These are phyloP conservation scores for Fagus crenata DNA, from an alignment of 306 rosid genomes.

Conservation along the genomic window DNA sequence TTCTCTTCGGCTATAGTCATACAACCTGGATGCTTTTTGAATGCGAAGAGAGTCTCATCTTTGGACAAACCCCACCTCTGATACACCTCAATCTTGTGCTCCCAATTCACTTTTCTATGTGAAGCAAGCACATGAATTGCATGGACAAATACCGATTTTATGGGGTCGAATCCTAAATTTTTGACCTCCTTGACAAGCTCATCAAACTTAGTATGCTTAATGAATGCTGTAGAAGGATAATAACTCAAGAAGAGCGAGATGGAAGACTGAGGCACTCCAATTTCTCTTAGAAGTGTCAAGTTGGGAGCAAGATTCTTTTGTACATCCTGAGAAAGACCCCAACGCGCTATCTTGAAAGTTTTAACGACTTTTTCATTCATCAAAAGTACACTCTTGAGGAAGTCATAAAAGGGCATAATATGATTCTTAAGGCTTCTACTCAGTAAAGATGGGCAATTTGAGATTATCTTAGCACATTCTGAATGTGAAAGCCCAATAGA, in stretches of 20 bases:
- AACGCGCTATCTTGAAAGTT: neutral
- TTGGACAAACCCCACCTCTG: constrained; percentile 41
- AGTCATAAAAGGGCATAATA: constrained; percentile 33
- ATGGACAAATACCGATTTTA: constrained; percentile 7
- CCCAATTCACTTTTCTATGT: constrained; percentile 12
- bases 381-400: constrained; percentile 26
- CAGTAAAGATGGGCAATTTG: neutral
- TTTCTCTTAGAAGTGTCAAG: constrained; percentile 30
- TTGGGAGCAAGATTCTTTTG: constrained; percentile 10
- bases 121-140: constrained; percentile 23
- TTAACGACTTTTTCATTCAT: constrained; percentile 3
- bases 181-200: constrained; percentile 20
- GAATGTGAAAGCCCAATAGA: constrained; percentile 40
- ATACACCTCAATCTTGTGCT: constrained; percentile 20
- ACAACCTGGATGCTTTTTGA: constrained; percentile 32
- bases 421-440: constrained; percentile 28
- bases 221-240: neutral
- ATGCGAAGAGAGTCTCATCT: constrained; percentile 29
- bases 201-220: constrained; percentile 1
- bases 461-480: constrained; percentile 29
- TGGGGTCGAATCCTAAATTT: constrained; percentile 34
- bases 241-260: neutral
- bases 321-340: neutral
- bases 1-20: constrained; percentile 23
- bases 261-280: constrained; percentile 31